These are phyloP conservation scores for Iberis pinnata DNA, from an alignment of 345 rosid genomes.

Conservation along the genomic window DNA sequence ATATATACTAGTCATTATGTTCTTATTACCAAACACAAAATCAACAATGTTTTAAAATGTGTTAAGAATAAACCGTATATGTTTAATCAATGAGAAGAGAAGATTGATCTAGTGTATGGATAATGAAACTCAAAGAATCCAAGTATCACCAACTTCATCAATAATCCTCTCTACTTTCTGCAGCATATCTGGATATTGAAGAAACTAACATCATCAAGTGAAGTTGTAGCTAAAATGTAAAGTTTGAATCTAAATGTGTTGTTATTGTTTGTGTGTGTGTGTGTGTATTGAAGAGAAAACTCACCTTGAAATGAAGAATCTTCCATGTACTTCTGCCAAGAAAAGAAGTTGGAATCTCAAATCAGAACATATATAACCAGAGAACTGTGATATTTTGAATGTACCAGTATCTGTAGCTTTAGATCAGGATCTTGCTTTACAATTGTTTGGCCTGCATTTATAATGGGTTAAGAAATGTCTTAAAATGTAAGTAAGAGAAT, in stretches of 20 bases:
- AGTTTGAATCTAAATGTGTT: slow-evolving; percentile 3
- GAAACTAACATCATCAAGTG: slow-evolving; percentile 7
- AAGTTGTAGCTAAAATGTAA: slow-evolving; percentile 7
- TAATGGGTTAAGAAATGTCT: slow-evolving; percentile 23
- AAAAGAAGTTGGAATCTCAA: slow-evolving; percentile 14
- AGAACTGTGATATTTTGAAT: too few relatives aligned
- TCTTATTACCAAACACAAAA: background rate
- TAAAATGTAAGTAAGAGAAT: slow-evolving; percentile 11
- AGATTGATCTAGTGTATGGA: background rate
- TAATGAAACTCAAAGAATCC: slow-evolving; percentile 23
- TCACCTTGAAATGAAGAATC: slow-evolving; percentile 85
- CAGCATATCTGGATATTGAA: slow-evolving; percentile 59
- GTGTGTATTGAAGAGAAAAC: slow-evolving; percentile 9
- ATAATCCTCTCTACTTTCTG: slow-evolving; percentile 59
- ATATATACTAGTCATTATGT: too few relatives aligned
- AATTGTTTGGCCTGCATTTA: slow-evolving; percentile 34
- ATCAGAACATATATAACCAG: too few relatives aligned
- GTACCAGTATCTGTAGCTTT: slow-evolving; percentile 73
- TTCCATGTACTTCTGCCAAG: slow-evolving; percentile 65
- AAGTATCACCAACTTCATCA: slow-evolving; percentile 44
- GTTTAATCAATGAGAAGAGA: background rate
- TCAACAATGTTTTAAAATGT: background rate
- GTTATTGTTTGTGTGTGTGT: background rate
- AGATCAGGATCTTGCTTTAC: slow-evolving; percentile 39
- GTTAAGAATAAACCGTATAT: slow-evolving; percentile 1